Evolutionary conservation across 2,329 filamentous ascomycete genomes (phyloP).

Genomic region (Trichoderma atroviride): DNA sequence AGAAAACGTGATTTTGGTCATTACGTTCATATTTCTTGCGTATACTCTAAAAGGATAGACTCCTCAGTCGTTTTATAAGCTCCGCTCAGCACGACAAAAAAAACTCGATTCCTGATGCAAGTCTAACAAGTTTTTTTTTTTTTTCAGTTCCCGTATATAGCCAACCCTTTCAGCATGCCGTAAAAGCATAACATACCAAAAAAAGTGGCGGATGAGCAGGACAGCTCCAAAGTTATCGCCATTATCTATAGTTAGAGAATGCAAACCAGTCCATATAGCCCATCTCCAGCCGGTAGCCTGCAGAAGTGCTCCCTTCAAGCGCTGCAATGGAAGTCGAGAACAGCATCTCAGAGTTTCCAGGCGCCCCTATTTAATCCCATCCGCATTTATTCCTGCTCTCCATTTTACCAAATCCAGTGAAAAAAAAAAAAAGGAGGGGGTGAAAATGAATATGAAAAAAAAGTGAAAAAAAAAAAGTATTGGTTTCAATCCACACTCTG

Average conservation of each 20-base stretch:
- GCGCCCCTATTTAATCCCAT: slow-evolving; percentile 4
- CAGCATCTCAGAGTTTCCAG: slow-evolving; percentile 5
- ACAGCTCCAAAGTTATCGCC: slow-evolving; percentile 7
- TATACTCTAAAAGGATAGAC: neutral
- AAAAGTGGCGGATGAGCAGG: slow-evolving; percentile 18
- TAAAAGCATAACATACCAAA: neutral
- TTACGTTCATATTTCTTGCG: neutral
- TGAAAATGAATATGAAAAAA: neutral
- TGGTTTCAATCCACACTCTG: slow-evolving; percentile 17
- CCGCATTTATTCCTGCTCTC: slow-evolving; percentile 20
- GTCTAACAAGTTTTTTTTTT: slow-evolving; percentile 9
- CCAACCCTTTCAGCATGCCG: slow-evolving; percentile 17
- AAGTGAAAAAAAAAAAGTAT: neutral
- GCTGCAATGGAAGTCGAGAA: neutral
- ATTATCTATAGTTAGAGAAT: slow-evolving; percentile 22
- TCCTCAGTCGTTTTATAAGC: neutral
- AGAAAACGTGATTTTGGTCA: neutral
- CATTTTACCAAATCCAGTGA: slow-evolving; percentile 15
- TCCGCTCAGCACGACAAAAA: neutral
- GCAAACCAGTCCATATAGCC: slow-evolving; percentile 10
- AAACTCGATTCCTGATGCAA: slow-evolving; percentile 16
- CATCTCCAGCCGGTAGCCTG: slow-evolving; percentile 10
- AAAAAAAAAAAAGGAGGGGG: neutral
- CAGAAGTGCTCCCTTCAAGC: slow-evolving; percentile 12
- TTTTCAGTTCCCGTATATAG: slow-evolving; percentile 10